Conservation (phyloP, 2,329 filamentous ascomycete species). For the Colletotrichum eleusines region DNA sequence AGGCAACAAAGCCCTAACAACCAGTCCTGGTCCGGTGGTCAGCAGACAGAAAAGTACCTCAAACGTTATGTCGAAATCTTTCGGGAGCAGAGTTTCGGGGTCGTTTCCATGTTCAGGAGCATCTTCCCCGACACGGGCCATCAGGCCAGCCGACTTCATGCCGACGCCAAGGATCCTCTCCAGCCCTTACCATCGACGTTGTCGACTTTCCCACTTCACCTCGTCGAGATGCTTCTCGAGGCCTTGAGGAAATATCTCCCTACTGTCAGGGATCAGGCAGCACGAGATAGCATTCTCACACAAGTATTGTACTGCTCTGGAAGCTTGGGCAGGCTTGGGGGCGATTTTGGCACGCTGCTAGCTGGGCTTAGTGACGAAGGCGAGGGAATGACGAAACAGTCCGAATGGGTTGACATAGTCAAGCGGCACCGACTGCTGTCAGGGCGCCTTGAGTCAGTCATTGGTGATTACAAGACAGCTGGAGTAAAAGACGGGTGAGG, state of each 20-base stretch:
- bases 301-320: constrained; percentile 95
- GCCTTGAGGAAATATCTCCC: constrained; percentile 83
- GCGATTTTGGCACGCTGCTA: constrained; percentile 91
- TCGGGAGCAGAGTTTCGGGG: constrained; percentile 95
- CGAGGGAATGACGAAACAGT: constrained; percentile 28
- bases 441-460: constrained; percentile 78
- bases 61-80: constrained; percentile 98
- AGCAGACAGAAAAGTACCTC: constrained; percentile 93
- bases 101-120: constrained; percentile 93
- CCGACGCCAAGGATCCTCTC: constrained; percentile 55
- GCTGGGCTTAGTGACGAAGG: constrained; percentile 63
- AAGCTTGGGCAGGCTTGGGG: constrained; percentile 88
- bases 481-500: constrained; percentile 34
- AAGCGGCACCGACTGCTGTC: constrained; percentile 89
- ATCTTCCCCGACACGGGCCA: constrained; percentile 76
- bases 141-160: constrained; percentile 15
- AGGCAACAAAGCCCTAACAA: constrained; percentile 58
- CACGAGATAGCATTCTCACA: constrained; percentile 88
- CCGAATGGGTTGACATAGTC: constrained; percentile 89
- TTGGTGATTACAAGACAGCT: constrained; percentile 62
- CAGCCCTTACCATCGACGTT: constrained; percentile 79
- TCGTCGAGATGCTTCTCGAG: constrained; percentile 83
- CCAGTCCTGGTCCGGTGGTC: constrained; percentile 74
- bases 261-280: constrained; percentile 81
- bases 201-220: constrained; percentile 84